Evolutionary conservation across 805 yeast species (phyloP), one percentile per base, ranked within the genome.

Genomic region (Nakazawaea ernobii): DNA sequence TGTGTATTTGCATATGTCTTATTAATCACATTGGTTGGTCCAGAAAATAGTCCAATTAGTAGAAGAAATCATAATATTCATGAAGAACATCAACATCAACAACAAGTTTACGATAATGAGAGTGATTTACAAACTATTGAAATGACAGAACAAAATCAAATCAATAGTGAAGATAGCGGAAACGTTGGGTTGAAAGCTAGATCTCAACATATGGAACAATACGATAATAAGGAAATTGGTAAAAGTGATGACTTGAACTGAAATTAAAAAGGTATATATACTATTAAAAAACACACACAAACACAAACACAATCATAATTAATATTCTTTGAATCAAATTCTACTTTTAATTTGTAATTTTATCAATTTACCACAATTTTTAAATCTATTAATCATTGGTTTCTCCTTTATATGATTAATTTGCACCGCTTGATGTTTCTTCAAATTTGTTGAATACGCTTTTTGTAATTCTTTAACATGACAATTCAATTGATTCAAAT

Each of bases 1-100:
- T 74, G 82, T 58, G 86, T 80, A 4, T 76, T 77, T 53, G 83
- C 65, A 0, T 79, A 69, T 52, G 68, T 79, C 43, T 58, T 80
- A 13, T 8, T 80, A 1, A 64, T 79, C 39, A 65, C 77, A 1
- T 61, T 80, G 40, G 48, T 80, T 42, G 88, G 88, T n/a, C 86
- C 86, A 7, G 87, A 82, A 60, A 73, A 77, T 49, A 71, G 65
- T 28, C 55, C 57, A 2, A 74, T 74, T 6, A 57, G 59, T 45
- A 39, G 43, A 11, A 39, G 35, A 17, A 39, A 30, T 11, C 35
- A 39, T 11, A 14, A 24, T 13, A 29, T 14, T 8, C 42, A 38
- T 15, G 38, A 30, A 15, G 47, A 36, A 27, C 42, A 36, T 30
- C 42, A 42, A 20, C 13, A 10, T 11, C 17, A 32, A n/a, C n/a